Evolutionary conservation across 2,329 filamentous ascomycete species (phyloP).

Genomic region (Fusarium marasasianum): DNA sequence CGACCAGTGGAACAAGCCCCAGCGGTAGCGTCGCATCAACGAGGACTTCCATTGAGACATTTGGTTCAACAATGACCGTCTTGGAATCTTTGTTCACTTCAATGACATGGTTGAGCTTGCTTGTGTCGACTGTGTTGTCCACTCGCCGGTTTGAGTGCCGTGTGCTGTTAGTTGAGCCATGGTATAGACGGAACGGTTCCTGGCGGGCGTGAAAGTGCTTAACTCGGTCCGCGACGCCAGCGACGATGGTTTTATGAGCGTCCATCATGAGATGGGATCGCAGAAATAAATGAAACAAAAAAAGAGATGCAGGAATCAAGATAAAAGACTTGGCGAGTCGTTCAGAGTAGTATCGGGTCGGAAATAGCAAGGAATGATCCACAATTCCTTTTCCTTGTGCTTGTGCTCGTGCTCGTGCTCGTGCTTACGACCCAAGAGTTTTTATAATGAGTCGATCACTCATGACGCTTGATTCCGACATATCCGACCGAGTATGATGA

Average conservation of each 20-base stretch:
- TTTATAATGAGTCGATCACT: slow-evolving; percentile 8
- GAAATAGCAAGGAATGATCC: slow-evolving; percentile 28
- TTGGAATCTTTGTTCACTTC: slow-evolving; percentile 61
- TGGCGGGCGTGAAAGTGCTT: slow-evolving; percentile 54
- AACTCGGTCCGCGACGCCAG: slow-evolving; percentile 54
- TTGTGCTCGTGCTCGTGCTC: background rate
- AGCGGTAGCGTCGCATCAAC: slow-evolving; percentile 65
- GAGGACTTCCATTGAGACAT: slow-evolving; percentile 73
- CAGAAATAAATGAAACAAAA: background rate
- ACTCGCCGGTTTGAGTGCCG: slow-evolving; percentile 61
- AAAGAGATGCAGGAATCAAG: background rate
- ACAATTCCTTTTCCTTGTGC: slow-evolving; percentile 19
- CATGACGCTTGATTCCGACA: slow-evolving; percentile 25
- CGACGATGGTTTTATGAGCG: slow-evolving; percentile 56
- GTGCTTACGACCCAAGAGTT: slow-evolving; percentile 7
- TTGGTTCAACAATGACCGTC: slow-evolving; percentile 74
- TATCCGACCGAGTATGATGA: slow-evolving; percentile 20
- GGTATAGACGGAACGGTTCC: slow-evolving; percentile 76
- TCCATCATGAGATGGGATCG: slow-evolving; percentile 47
- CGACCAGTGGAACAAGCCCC: slow-evolving; percentile 69
- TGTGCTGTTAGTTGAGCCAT: slow-evolving; percentile 82
- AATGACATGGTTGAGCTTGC: slow-evolving; percentile 69
- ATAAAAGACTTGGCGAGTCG: slow-evolving; percentile 17
- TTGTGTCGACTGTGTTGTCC: slow-evolving; percentile 73
- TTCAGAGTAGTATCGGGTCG: slow-evolving; percentile 25